phyloP scores from a whole-genome alignment of 2,329 filamentous ascomycete species.

The Penicillium fuscoglaucum region DNA sequence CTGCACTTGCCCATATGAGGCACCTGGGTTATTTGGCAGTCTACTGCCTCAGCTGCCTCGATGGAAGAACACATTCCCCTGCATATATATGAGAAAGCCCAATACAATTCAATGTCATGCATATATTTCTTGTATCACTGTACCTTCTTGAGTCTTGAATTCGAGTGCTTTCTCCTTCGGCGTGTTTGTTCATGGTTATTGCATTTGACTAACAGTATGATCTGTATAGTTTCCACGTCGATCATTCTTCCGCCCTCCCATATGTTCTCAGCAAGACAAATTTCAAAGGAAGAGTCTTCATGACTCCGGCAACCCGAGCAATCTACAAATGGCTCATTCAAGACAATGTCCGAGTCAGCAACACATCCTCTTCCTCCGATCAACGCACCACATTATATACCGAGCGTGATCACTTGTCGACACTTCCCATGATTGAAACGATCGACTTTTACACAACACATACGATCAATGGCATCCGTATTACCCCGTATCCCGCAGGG shows the following conservation, averaged over 20 bases:
- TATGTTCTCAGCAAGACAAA: conserved; percentile 98
- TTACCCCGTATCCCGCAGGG: conserved; percentile 94
- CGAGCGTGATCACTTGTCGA: conserved; percentile 91
- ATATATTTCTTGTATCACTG: conserved; percentile 11
- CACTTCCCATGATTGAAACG: conserved; percentile 90
- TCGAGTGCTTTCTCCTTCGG: not conserved
- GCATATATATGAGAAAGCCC: conserved; percentile 41
- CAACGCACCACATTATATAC: conserved; percentile 76
- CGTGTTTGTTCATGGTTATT: not conserved
- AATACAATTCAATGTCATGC: conserved; percentile 32
- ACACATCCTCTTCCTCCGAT: conserved; percentile 62
- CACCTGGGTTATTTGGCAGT: conserved; percentile 2
- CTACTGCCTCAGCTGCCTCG: conserved; percentile 2
- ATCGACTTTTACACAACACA: conserved; percentile 99
- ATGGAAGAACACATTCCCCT: conserved; percentile 4
- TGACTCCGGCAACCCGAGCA: conserved; percentile 98
- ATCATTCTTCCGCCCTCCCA: conserved; percentile 96
- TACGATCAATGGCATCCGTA: conserved; percentile 91
- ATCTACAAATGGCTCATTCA: conserved; percentile 99
- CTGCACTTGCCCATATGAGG: not conserved
- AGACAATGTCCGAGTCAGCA: conserved; percentile 89
- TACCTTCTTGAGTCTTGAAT: conserved; percentile 1
- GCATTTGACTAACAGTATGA: conserved; percentile 29
- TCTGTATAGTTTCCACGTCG: conserved; percentile 81
- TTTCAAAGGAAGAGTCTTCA: conserved; percentile 94